These are phyloP conservation scores for Bipolaris sorokiniana DNA, from an alignment of 2,329 filamentous ascomycete genomes.

Conservation along the genomic window DNA sequence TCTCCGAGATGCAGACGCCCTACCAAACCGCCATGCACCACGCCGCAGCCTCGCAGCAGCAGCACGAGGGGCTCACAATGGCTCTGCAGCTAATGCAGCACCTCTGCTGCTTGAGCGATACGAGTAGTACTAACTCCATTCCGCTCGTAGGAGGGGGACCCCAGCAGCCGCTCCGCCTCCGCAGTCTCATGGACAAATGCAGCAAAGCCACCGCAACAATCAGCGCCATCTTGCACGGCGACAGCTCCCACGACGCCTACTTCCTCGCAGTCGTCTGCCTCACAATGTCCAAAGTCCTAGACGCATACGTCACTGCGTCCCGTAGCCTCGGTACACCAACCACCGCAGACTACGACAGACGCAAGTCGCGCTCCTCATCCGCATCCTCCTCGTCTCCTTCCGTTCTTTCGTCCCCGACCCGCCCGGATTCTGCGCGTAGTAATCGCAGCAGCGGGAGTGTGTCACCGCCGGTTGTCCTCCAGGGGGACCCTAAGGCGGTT, in stretches of 20 bases:
- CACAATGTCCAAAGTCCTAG: neutral
- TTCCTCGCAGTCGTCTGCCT: neutral
- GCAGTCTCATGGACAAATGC: neutral
- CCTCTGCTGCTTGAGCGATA: neutral
- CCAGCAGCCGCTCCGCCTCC: neutral
- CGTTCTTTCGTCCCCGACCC: too few species aligned
- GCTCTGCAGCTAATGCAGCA: constrained; percentile 1
- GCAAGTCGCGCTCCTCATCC: neutral
- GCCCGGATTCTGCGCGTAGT: neutral
- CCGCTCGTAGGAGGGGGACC: too few species aligned
- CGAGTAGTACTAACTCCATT: too few species aligned
- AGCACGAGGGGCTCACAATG: neutral
- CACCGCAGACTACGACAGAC: neutral
- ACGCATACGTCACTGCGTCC: neutral
- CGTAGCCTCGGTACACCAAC: neutral
- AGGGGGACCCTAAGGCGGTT: neutral
- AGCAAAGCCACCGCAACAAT: neutral
- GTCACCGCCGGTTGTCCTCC: neutral
- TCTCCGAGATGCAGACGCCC: too few species aligned
- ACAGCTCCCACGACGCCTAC: neutral
- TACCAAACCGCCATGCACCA: neutral
- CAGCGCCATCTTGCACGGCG: neutral
- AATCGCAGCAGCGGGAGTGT: neutral
- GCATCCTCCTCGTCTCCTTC: neutral
- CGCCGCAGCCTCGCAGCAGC: neutral